A percentile compares a stretch with the other conserved stretches of the same genome.
Conservation (phyloP, 1,139 yeast genomes). For the Taphrina sp. region DNA sequence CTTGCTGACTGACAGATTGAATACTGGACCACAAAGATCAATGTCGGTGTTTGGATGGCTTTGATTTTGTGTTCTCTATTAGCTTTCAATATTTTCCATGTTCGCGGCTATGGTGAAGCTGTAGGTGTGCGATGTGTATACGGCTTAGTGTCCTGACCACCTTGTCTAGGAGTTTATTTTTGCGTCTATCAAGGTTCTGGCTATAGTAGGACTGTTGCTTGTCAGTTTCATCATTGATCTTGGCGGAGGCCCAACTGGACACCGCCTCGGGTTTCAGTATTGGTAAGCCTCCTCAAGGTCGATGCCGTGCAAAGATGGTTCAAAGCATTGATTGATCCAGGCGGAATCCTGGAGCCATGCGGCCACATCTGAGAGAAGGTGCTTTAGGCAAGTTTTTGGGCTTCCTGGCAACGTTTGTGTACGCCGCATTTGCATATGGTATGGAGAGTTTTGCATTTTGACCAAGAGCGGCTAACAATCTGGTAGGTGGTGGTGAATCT, state of each 20-base stretch:
- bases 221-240: conserved; percentile 60
- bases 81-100: conserved; percentile 39
- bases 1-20: too few species aligned
- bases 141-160: background rate
- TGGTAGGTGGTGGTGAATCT: conserved; percentile 79
- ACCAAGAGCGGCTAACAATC: too few species aligned
- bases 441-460: too few species aligned
- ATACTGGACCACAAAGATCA: conserved; percentile 43
- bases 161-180: conserved; percentile 56
- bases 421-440: conserved; percentile 84
- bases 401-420: conserved; percentile 72
- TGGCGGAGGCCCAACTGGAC: conserved; percentile 58
- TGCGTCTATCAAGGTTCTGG: conserved; percentile 55
- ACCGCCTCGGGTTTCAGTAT: conserved; percentile 46
- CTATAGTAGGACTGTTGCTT: conserved; percentile 55
- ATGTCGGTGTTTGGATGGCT: conserved; percentile 67
- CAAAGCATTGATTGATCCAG: too few species aligned
- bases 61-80: conserved; percentile 63
- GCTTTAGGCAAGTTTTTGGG: conserved; percentile 68
- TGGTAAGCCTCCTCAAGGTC: too few species aligned
- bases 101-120: conserved; percentile 58
- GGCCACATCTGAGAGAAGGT: conserved; percentile 43
- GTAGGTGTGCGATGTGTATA: too few species aligned
- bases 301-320: too few species aligned
- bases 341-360: conserved; percentile 61